phyloP scores from a whole-genome alignment of 257 asterid genomes.

The Echium plantagineum region DNA sequence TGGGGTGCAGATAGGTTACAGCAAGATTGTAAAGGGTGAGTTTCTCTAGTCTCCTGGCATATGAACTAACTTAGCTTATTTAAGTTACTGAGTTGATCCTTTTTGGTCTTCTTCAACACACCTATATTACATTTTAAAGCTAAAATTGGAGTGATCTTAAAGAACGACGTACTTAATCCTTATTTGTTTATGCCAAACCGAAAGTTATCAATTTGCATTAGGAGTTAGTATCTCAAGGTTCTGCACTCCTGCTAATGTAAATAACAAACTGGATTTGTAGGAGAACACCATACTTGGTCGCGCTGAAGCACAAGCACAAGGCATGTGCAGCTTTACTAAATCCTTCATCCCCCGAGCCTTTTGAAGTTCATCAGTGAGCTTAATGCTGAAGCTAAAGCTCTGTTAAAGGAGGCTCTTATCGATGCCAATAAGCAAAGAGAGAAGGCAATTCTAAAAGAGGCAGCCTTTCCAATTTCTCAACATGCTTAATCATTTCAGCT shows the following conservation, averaged over 20 bases:
- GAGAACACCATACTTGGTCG: conserved; percentile 68
- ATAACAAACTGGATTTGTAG: conserved; percentile 25
- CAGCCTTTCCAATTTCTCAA: conserved; percentile 16
- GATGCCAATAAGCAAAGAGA: conserved; percentile 69
- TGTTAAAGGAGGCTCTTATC: conserved; percentile 55
- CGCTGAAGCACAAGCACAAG: conserved; percentile 53
- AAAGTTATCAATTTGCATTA: no score
- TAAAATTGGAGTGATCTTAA: no score
- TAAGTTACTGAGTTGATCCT: not conserved
- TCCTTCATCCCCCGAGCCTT: conserved; percentile 75
- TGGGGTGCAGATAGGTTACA: conserved; percentile 77
- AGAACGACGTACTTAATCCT: not conserved
- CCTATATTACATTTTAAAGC: not conserved
- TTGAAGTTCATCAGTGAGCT: conserved; percentile 72
- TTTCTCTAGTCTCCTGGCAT: not conserved
- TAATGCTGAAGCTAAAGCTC: conserved; percentile 51
- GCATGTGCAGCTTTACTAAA: conserved; percentile 67
- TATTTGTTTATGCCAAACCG: no score
- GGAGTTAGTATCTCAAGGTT: no score
- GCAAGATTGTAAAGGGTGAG: conserved; percentile 72
- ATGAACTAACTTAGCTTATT: not conserved
- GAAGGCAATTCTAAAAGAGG: conserved; percentile 40
- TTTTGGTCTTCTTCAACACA: not conserved
- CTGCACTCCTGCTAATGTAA: not conserved
- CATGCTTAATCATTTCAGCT: no score